Evolutionary conservation across 2,329 filamentous ascomycete species (phyloP).

Genomic region (Arthroderma uncinatum): DNA sequence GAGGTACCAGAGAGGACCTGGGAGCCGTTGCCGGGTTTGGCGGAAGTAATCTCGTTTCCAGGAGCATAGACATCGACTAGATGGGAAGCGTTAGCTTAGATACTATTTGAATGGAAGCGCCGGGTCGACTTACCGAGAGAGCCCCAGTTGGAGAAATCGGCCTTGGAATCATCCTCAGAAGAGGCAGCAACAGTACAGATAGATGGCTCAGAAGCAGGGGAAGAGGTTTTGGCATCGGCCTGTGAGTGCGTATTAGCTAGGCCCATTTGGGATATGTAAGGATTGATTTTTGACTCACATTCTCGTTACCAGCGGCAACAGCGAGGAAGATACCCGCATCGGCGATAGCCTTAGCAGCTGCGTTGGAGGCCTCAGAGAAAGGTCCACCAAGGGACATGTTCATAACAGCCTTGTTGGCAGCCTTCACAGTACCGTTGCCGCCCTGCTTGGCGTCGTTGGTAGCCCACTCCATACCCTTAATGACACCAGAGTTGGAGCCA

Average conservation of each 20-base stretch:
- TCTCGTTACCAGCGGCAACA: slow-evolving; percentile 34
- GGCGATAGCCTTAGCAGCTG: slow-evolving; percentile 28
- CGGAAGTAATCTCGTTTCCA: slow-evolving; percentile 41
- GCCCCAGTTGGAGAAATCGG: slow-evolving; percentile 34
- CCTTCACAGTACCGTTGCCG: slow-evolving; percentile 22
- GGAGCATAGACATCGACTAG: slow-evolving; percentile 48
- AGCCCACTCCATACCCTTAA: slow-evolving; percentile 39
- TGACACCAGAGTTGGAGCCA: slow-evolving; percentile 37
- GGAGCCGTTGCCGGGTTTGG: slow-evolving; percentile 39
- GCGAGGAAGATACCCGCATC: slow-evolving; percentile 31
- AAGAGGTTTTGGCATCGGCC: slow-evolving; percentile 8
- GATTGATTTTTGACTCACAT: slow-evolving; percentile 12
- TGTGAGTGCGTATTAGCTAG: background rate
- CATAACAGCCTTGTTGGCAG: slow-evolving; percentile 24
- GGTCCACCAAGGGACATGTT: slow-evolving; percentile 29
- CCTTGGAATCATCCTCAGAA: slow-evolving; percentile 23
- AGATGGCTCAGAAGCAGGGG: slow-evolving; percentile 29
- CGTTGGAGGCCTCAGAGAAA: slow-evolving; percentile 29
- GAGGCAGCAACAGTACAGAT: slow-evolving; percentile 35
- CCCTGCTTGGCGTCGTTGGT: slow-evolving; percentile 21
- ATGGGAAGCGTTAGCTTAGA: background rate
- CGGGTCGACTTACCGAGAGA: background rate
- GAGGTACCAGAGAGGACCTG: slow-evolving; percentile 33
- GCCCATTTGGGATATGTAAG: background rate
- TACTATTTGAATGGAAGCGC: background rate